Evolutionary conservation across 495 filamentous ascomycete genomes (phyloP).

Genomic region (Pyrenopolyporus hunteri): DNA sequence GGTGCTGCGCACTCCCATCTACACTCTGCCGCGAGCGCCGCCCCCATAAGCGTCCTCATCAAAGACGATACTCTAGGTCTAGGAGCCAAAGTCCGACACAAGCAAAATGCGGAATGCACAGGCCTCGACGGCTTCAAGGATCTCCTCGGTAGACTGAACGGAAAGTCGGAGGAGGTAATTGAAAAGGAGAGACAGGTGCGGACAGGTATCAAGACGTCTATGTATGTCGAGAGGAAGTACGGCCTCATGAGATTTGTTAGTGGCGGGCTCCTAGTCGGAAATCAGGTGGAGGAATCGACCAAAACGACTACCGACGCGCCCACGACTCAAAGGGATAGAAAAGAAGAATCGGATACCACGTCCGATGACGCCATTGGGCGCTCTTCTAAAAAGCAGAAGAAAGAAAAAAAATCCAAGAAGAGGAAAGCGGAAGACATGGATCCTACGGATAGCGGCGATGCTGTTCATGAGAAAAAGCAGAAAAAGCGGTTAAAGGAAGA

Average conservation of each 20-base stretch:
- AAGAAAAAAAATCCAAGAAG: slow-evolving; percentile 51
- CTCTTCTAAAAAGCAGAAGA: slow-evolving; percentile 31
- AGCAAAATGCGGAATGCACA: slow-evolving; percentile 72
- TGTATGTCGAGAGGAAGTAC: slow-evolving; percentile 72
- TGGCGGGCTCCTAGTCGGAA: slow-evolving; percentile 78
- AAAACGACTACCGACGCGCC: slow-evolving; percentile 21
- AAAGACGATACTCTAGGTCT: slow-evolving; percentile 92
- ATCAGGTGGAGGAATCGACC: slow-evolving; percentile 52
- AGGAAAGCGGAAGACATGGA: slow-evolving; percentile 45
- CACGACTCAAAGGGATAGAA: neutral
- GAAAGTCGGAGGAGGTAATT: slow-evolving; percentile 73
- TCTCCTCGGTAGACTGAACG: slow-evolving; percentile 86
- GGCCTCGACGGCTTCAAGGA: slow-evolving; percentile 84
- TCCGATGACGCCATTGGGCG: slow-evolving; percentile 6
- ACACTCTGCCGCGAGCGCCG: slow-evolving; percentile 75
- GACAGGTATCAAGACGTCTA: slow-evolving; percentile 66
- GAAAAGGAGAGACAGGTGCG: slow-evolving; percentile 66
- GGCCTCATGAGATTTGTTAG: slow-evolving; percentile 79
- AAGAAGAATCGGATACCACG: neutral
- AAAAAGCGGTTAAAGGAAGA: slow-evolving; percentile 46
- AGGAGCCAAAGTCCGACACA: slow-evolving; percentile 70
- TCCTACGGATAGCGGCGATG: slow-evolving; percentile 33
- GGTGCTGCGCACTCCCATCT: slow-evolving; percentile 73
- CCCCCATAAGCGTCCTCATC: slow-evolving; percentile 76
- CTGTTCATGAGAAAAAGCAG: slow-evolving; percentile 45